These are phyloP conservation scores for Mucor mucedo DNA, from an alignment of 371 early-diverging fungal species.

Conservation along the genomic window DNA sequence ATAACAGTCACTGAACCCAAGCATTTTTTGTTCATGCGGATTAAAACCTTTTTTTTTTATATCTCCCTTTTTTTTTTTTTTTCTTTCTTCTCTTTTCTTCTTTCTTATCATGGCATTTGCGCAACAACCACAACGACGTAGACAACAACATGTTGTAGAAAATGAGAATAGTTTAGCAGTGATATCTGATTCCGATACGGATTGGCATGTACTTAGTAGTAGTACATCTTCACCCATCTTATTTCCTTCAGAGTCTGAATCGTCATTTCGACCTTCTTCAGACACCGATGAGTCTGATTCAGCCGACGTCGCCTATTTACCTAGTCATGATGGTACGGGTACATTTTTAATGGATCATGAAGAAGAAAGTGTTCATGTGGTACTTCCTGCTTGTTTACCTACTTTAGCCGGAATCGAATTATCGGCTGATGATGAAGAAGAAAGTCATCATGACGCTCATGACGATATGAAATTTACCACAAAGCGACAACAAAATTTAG, in stretches of 20 bases:
- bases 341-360: slow-evolving; percentile 36
- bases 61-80: background rate
- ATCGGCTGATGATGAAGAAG: slow-evolving; percentile 20
- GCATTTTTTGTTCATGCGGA: background rate
- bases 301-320: slow-evolving; percentile 16
- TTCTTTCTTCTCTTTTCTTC: slow-evolving; percentile 1
- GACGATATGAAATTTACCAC: slow-evolving; percentile 23
- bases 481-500: slow-evolving; percentile 32
- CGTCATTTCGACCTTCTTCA: slow-evolving; percentile 30
- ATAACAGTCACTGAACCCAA: no score
- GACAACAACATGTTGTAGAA: slow-evolving; percentile 2
- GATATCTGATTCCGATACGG: slow-evolving; percentile 48
- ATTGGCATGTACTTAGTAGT: slow-evolving; percentile 55
- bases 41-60: background rate
- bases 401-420: slow-evolving; percentile 28
- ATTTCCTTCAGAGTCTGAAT: slow-evolving; percentile 42
- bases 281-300: slow-evolving; percentile 43
- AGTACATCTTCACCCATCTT: slow-evolving; percentile 28
- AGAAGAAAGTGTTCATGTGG: background rate
- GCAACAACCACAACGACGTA: slow-evolving; percentile 48
- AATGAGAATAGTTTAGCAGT: background rate
- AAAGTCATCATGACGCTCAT: no score
- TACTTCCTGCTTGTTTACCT: slow-evolving; percentile 5
- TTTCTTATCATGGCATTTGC: slow-evolving; percentile 45
- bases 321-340: slow-evolving; percentile 57